Evolutionary conservation across 2,329 filamentous ascomycete species (phyloP), one percentile per base, ranked within the genome.

Genomic region (Neoarthrinium moseri): DNA sequence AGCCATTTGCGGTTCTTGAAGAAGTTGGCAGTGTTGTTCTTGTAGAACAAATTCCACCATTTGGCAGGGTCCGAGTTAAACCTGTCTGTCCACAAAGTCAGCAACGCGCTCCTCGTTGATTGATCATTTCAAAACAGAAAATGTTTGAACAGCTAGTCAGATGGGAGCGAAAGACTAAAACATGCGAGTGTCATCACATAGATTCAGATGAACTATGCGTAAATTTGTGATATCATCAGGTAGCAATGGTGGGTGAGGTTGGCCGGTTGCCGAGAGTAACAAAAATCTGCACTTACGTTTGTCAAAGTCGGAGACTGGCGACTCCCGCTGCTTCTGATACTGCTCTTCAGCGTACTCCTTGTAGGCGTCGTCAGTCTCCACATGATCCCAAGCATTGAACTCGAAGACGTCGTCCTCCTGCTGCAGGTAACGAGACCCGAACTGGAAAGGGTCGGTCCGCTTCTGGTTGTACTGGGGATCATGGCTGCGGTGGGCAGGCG

Each of bases 1-100:
- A 99, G 73, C 94, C 94, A 99, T 66, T 97, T 97, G 53, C 94
- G 82, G 64, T 99, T 88, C 71, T 99, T 99, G 82, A 99, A 99
- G 71, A 99, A 99, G 63, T 97, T 97, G 59, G 86, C 81, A 17
- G 88, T 89, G 69, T 99, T 97, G 72, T 97, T 96, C 70, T 94
- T 91, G 75, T 99, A 99, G 71, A 99, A 99, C 45, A 87, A 73
- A 61, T 99, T 94, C 94, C 94, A 99, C 89, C 91, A 97, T 67
- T 91, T 95, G 51, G 89, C 91, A 1, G 94, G 94, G 54, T 95
- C 82, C 36, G 78, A 74, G 65, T 96, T 97, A 75, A 96, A 96
- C 55, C 90, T 87, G 58, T 73, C 83, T 87, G 68, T 80, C 67
- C 78, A 74, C 63, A 51, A 48, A 27, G 22, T 48, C 38, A 43